Conservation (phyloP, 2,329 filamentous ascomycete species). For the Neofusicoccum kwambonambiense region DNA sequence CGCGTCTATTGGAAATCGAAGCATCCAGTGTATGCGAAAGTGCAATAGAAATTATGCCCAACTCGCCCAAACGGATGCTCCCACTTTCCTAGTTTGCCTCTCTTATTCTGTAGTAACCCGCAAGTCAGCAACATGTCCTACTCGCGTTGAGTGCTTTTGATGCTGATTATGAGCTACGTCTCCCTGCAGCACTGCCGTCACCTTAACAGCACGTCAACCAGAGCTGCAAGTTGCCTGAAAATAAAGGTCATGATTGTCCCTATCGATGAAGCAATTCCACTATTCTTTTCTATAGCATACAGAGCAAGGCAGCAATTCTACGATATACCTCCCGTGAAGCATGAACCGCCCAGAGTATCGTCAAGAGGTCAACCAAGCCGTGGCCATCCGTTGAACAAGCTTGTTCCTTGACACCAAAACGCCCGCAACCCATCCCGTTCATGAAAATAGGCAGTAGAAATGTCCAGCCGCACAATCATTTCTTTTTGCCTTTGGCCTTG, state of each 20-base stretch:
- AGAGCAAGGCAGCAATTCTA: slow-evolving; percentile 6
- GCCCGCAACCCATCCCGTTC: not conserved
- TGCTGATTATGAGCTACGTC: no score
- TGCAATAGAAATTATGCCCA: no score
- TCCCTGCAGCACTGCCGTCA: no score
- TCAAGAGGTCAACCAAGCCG: not conserved
- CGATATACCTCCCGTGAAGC: not conserved
- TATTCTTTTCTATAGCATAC: slow-evolving; percentile 12
- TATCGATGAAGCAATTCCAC: not conserved
- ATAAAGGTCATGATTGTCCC: not conserved
- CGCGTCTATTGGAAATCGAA: no score
- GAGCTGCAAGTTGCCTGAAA: not conserved
- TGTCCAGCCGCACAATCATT: slow-evolving; percentile 30
- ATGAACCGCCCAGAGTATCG: slow-evolving; percentile 3
- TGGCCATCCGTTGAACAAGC: not conserved
- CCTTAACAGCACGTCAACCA: not conserved
- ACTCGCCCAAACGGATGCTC: no score
- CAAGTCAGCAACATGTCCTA: no score
- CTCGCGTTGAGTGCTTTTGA: no score
- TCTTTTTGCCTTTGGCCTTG: slow-evolving; percentile 52
- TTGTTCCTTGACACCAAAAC: slow-evolving; percentile 5
- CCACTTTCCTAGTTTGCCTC: no score
- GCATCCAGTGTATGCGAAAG: no score
- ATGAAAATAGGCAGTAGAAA: not conserved
- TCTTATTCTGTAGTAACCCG: no score